Percentiles rank a stretch among this genome's conserved stretches.
These are phyloP conservation scores for Pichia membranifaciens DNA, from an alignment of 805 yeast genomes.

Conservation along the genomic window DNA sequence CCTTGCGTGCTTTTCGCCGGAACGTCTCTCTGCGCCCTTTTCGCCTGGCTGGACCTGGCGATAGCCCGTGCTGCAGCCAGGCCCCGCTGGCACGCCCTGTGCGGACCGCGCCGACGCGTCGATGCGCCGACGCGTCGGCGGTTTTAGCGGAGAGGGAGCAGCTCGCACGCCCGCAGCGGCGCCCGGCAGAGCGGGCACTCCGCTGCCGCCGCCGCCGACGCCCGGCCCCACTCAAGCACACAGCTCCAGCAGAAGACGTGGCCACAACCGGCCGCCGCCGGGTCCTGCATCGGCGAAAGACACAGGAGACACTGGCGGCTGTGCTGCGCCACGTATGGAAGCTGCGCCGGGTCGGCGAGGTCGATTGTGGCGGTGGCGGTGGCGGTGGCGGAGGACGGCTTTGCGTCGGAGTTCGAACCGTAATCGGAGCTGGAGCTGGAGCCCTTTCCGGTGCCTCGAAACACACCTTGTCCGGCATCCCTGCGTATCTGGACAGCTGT, in stretches of 20 bases:
- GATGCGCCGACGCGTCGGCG: too few relatives aligned
- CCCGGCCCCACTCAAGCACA: constrained; percentile 83
- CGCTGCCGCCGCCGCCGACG: too few relatives aligned
- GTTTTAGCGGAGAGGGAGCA: constrained; percentile 42
- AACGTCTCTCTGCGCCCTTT: background rate
- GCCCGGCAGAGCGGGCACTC: constrained; percentile 93
- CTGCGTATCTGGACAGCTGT: too few relatives aligned
- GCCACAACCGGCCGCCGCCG: constrained; percentile 85
- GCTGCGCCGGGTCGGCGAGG: constrained; percentile 46
- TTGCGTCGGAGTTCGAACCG: too few relatives aligned
- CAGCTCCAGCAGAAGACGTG: constrained; percentile 93
- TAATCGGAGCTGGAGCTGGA: too few relatives aligned
- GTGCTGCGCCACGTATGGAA: constrained; percentile 64
- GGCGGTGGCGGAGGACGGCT: too few relatives aligned
- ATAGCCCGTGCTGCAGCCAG: too few relatives aligned
- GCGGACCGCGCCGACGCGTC: background rate
- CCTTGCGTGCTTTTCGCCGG: constrained; percentile 7
- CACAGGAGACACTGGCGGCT: constrained; percentile 84
- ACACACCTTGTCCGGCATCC: too few relatives aligned
- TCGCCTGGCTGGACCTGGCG: background rate
- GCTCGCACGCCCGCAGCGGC: constrained; percentile 51
- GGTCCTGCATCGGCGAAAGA: constrained; percentile 70
- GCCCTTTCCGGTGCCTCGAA: too few relatives aligned
- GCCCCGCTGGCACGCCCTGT: too few relatives aligned
- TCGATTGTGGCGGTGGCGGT: constrained; percentile 30